phyloP scores from a whole-genome alignment of 2,329 filamentous ascomycete species.

The Cladosporium austrohemisphaericum region DNA sequence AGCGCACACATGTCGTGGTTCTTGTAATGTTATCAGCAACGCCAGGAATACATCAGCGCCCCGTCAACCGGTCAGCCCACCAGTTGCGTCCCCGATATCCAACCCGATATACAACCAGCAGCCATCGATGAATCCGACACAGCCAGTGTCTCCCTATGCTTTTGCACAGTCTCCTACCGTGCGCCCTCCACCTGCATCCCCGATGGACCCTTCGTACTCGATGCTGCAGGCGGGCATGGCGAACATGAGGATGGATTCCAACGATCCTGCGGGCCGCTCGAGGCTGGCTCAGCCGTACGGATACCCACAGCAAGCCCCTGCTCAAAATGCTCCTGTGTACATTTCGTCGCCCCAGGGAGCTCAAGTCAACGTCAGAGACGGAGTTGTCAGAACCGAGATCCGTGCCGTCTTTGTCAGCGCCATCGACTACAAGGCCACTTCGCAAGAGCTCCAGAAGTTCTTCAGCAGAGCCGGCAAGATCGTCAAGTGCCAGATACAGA shows the following conservation, averaged over 20 bases:
- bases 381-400: constrained; percentile 24
- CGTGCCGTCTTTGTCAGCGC: constrained; percentile 30
- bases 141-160: neutral
- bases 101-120: neutral
- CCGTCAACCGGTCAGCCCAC: neutral
- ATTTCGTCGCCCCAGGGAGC: constrained; percentile 21
- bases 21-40: constrained; percentile 1
- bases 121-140: neutral
- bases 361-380: constrained; percentile 25
- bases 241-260: neutral
- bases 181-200: neutral
- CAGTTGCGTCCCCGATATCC: neutral
- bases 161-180: neutral
- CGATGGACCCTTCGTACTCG: neutral
- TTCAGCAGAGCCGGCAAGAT: constrained; percentile 28
- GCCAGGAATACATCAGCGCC: neutral
- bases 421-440: constrained; percentile 27
- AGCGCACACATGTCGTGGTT: constrained; percentile 3
- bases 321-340: constrained; percentile 16
- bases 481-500: constrained; percentile 20
- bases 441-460: constrained; percentile 23
- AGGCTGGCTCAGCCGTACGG: neutral
- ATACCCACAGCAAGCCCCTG: neutral
- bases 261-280: neutral
- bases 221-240: constrained; percentile 6